phyloP scores from a whole-genome alignment of 345 rosid genomes.

The Jatropha curcas region DNA sequence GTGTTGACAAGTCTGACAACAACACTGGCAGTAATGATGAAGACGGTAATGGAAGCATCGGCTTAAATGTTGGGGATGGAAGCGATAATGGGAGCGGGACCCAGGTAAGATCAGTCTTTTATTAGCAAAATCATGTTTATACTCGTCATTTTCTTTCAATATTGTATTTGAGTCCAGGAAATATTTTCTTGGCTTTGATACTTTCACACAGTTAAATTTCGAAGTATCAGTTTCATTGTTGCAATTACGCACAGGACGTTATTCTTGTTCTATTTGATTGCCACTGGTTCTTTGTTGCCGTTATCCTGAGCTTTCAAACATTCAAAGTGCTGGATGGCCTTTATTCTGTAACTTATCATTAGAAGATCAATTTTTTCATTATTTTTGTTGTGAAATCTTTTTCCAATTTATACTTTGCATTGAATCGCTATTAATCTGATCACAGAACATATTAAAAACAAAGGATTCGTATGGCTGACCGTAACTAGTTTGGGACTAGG shows the following conservation, averaged over 20 bases:
- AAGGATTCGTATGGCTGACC: no score
- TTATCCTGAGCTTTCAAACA: background rate
- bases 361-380: no score
- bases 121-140: background rate
- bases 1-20: slow-evolving; percentile 15
- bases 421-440: no score
- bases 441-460: no score
- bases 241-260: background rate
- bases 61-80: slow-evolving; percentile 40
- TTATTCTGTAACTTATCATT: background rate
- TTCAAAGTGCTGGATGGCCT: background rate
- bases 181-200: background rate
- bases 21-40: slow-evolving; percentile 24
- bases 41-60: slow-evolving; percentile 21
- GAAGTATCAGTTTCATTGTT: background rate
- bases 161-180: background rate
- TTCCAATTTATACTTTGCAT: no score
- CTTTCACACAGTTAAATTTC: background rate
- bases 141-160: background rate
- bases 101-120: slow-evolving; percentile 37
- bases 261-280: background rate
- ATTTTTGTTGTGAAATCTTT: no score
- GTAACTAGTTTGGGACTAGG: no score
- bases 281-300: background rate
- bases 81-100: slow-evolving; percentile 55